These are phyloP conservation scores for Rhizomucor pusillus DNA, from an alignment of 371 early-diverging fungal genomes.

Conservation along the genomic window DNA sequence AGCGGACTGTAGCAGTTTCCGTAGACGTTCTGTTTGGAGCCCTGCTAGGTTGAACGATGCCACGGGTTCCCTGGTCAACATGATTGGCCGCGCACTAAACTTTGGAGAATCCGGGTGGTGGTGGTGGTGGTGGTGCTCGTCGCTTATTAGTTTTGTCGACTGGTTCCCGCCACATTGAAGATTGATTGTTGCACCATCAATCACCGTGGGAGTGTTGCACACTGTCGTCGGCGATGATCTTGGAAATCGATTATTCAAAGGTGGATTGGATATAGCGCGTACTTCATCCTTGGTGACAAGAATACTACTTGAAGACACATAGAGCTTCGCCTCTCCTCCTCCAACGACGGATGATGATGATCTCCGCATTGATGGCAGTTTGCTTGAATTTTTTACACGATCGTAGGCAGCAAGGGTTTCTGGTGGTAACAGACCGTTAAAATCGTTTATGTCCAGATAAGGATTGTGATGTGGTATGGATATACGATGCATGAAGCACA, in stretches of 20 bases:
- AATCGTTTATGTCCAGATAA: conserved; percentile 10
- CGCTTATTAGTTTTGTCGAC: conserved; percentile 11
- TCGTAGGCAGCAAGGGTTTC: conserved; percentile 24
- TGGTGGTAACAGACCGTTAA: conserved; percentile 31
- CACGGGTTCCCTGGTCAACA: conserved; percentile 15
- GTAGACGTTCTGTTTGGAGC: conserved; percentile 38
- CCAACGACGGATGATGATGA: conserved; percentile 17
- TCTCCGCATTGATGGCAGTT: not conserved
- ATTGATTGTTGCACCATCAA: not conserved
- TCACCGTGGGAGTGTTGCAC: not conserved
- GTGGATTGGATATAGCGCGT: not conserved
- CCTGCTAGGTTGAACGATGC: conserved; percentile 34
- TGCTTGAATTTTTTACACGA: not conserved
- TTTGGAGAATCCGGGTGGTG: conserved; percentile 2
- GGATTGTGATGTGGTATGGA: conserved; percentile 18
- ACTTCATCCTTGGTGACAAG: not conserved
- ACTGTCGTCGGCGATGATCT: not conserved
- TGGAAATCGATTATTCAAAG: not conserved
- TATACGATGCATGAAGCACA: conserved; percentile 18
- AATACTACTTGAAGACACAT: not conserved
- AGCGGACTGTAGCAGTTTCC: conserved; percentile 32
- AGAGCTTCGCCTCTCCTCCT: not conserved
- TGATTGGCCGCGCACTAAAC: conserved; percentile 12
- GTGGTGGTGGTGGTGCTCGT: conserved; percentile 4
- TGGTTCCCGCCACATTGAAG: too few relatives aligned